phyloP scores from a whole-genome alignment of 2,329 filamentous ascomycete species.

The Cordyceps farinosa region DNA sequence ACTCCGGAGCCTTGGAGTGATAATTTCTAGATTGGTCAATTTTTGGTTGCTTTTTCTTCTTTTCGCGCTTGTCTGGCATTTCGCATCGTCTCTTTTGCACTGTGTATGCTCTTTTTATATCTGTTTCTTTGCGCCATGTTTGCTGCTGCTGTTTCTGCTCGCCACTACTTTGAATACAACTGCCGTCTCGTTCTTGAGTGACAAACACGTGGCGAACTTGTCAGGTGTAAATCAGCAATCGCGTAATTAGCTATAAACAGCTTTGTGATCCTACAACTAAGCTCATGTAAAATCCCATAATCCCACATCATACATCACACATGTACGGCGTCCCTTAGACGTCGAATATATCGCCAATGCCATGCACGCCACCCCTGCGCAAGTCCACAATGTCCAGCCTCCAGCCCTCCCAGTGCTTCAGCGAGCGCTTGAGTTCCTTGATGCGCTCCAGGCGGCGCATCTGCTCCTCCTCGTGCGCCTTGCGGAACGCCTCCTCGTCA shows the following conservation, averaged over 20 bases:
- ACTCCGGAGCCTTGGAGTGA: not conserved
- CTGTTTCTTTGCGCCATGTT: too few relatives aligned
- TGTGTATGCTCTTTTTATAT: too few relatives aligned
- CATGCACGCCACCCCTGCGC: constrained; percentile 54
- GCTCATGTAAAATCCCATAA: not conserved
- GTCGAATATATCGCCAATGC: constrained; percentile 62
- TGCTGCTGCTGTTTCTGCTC: too few relatives aligned
- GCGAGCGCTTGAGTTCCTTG: constrained; percentile 59
- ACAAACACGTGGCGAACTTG: not conserved
- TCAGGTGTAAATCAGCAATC: not conserved
- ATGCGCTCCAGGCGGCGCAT: constrained; percentile 59
- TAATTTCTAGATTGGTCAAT: not conserved
- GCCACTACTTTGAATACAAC: not conserved
- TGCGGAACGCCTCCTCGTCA: constrained; percentile 63
- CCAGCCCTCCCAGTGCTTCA: constrained; percentile 67
- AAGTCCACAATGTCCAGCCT: constrained; percentile 62
- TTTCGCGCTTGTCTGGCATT: not conserved
- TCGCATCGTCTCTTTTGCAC: too few relatives aligned
- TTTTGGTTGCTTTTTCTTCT: not conserved
- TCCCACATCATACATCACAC: not conserved
- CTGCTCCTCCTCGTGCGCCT: constrained; percentile 59
- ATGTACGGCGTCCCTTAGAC: constrained; percentile 36
- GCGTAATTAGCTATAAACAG: not conserved
- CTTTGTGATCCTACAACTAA: not conserved
- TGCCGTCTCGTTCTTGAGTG: too few relatives aligned